Evolutionary conservation across 495 filamentous ascomycete species (phyloP).

Genomic region (Niebla homalea): DNA sequence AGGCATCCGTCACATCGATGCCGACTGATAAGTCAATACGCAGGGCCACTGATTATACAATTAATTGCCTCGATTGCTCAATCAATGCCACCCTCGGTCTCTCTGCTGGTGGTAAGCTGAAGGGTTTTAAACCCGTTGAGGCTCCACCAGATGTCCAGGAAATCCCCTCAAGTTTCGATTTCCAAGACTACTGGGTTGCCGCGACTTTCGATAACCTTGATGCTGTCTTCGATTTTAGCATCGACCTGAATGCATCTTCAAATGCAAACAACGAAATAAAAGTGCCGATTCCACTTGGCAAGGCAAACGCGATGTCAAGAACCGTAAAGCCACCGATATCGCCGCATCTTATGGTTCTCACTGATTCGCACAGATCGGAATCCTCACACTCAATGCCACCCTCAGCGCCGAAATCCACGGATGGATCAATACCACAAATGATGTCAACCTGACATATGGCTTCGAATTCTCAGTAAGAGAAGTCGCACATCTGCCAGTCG

Average conservation of each 20-base stretch:
- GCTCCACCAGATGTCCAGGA: constrained; percentile 3
- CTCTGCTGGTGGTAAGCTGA: constrained; percentile 4
- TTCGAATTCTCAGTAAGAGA: constrained; percentile 4
- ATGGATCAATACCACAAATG: constrained; percentile 4
- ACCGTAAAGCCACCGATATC: not conserved
- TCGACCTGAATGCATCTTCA: constrained; percentile 2
- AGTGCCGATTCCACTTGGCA: not conserved
- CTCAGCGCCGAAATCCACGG: constrained; percentile 1
- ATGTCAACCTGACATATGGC: constrained; percentile 7
- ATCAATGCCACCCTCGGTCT: constrained; percentile 4
- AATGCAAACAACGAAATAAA: constrained; percentile 1
- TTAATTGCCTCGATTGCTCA: not conserved
- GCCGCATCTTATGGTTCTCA: not conserved
- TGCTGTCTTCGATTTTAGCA: constrained; percentile 3
- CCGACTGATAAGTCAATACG: too few species aligned
- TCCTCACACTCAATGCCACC: not conserved
- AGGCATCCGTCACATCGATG: not conserved
- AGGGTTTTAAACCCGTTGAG: not conserved
- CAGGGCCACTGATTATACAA: not conserved
- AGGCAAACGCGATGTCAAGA: not conserved
- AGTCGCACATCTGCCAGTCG: too few species aligned
- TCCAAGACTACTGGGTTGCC: constrained; percentile 4
- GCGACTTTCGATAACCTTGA: constrained; percentile 3
- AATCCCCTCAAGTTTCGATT: constrained; percentile 12
- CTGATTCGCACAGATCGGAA: not conserved